phyloP scores from a whole-genome alignment of 352 stramenopile genomes.

The Phytophthora macrochlamydospora region DNA sequence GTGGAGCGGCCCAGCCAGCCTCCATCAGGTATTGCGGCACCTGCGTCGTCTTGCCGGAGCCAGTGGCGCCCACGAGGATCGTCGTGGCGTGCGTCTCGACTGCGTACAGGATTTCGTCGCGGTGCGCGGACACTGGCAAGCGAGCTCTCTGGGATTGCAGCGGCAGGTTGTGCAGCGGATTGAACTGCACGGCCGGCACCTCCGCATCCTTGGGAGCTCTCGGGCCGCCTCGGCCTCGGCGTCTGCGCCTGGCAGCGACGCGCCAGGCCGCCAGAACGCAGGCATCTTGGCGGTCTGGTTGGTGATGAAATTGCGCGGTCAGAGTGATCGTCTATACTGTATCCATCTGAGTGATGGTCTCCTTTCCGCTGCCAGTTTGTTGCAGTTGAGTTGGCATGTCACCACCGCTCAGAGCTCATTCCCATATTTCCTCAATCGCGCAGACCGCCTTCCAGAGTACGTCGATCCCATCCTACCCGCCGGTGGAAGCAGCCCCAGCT shows the following conservation, averaged over 20 bases:
- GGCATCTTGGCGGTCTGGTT: slow-evolving; percentile 14
- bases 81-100: slow-evolving; percentile 89
- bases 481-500: slow-evolving; percentile 6
- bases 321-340: background rate
- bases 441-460: background rate
- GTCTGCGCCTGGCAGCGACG: slow-evolving; percentile 37
- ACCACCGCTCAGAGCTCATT: background rate
- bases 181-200: slow-evolving; percentile 55
- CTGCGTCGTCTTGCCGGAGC: slow-evolving; percentile 93
- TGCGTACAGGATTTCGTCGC: slow-evolving; percentile 89
- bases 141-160: slow-evolving; percentile 58
- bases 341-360: background rate
- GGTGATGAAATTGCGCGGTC: background rate
- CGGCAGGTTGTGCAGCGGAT: slow-evolving; percentile 65
- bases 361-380: background rate
- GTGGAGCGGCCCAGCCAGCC: slow-evolving; percentile 77
- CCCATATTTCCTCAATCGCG: background rate
- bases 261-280: slow-evolving; percentile 77
- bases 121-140: slow-evolving; percentile 90
- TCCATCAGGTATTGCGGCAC: slow-evolving; percentile 93
- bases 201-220: slow-evolving; percentile 43
- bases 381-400: background rate
- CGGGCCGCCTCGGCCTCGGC: slow-evolving; percentile 35
- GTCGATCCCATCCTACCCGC: slow-evolving; percentile 22
- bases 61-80: slow-evolving; percentile 93